phyloP scores from a whole-genome alignment of 2,329 filamentous ascomycete species.

The Chaetothyriales sp. region DNA sequence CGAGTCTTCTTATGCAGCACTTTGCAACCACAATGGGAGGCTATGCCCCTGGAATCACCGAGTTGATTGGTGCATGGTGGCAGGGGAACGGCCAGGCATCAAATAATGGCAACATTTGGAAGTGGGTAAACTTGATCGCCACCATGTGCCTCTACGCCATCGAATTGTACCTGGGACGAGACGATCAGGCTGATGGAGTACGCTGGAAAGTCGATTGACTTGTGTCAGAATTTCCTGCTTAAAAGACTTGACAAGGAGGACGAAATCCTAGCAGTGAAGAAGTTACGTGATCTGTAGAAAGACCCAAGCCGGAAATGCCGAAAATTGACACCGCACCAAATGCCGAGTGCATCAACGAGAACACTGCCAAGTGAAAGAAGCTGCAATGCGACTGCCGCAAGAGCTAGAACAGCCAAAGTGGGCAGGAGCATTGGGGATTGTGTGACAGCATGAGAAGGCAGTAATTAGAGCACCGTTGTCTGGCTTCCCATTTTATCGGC shows the following conservation, averaged over 20 bases:
- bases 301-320: too few species aligned
- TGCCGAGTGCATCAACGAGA: too few species aligned
- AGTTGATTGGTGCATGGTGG: constrained; percentile 61
- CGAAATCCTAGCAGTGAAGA: background rate
- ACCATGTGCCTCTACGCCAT: constrained; percentile 85
- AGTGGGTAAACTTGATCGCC: constrained; percentile 81
- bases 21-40: constrained; percentile 59
- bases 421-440: too few species aligned
- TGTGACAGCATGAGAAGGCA: too few species aligned
- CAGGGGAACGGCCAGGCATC: constrained; percentile 57
- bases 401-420: too few species aligned
- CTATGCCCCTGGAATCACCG: constrained; percentile 34
- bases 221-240: background rate
- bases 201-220: constrained; percentile 90
- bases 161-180: constrained; percentile 74
- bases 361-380: too few species aligned
- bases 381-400: too few species aligned
- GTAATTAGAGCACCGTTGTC: too few species aligned
- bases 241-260: too few species aligned
- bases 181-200: constrained; percentile 58
- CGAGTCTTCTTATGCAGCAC: constrained; percentile 86
- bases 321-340: too few species aligned
- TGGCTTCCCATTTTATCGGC: too few species aligned
- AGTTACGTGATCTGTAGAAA: background rate
- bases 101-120: constrained; percentile 74